A percentile compares a stretch with the other conserved stretches of the same genome.
phyloP scores from a whole-genome alignment of 2,329 filamentous ascomycete genomes.

The Didymella exigua region DNA sequence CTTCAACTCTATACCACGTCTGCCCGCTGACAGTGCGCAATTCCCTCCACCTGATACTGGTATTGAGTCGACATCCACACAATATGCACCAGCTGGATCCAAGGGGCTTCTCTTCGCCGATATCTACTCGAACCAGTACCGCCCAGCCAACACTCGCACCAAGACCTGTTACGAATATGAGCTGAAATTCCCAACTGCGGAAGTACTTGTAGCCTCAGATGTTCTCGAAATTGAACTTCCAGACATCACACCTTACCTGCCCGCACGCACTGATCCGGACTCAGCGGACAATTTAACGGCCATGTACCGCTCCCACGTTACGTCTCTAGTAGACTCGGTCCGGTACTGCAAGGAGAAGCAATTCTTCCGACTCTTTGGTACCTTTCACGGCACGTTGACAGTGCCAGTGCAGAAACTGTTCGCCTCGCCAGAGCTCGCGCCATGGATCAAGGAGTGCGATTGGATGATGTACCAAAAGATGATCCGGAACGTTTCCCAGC shows the following conservation, averaged over 20 bases:
- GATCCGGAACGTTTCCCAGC: constrained; percentile 86
- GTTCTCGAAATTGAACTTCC: constrained; percentile 80
- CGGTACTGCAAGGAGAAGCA: constrained; percentile 96
- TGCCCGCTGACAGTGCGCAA: constrained; percentile 56
- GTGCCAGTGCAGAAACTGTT: constrained; percentile 96
- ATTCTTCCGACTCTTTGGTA: constrained; percentile 92
- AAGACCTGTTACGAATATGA: constrained; percentile 64
- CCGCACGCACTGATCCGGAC: constrained; percentile 80
- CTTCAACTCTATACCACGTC: constrained; percentile 52
- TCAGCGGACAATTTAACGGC: constrained; percentile 84
- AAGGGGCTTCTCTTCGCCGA: constrained; percentile 55
- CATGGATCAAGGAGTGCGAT: constrained; percentile 96
- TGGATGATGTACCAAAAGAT: constrained; percentile 96
- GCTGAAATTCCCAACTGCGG: constrained; percentile 66
- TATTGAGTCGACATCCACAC: constrained; percentile 37
- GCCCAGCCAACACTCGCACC: constrained; percentile 45
- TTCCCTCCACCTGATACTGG: constrained; percentile 48
- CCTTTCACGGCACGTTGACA: constrained; percentile 94
- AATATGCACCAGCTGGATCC: constrained; percentile 48
- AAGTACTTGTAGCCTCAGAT: constrained; percentile 63
- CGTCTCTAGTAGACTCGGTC: constrained; percentile 92
- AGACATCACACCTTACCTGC: constrained; percentile 81
- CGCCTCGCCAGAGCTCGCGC: constrained; percentile 76
- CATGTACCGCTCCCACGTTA: constrained; percentile 92
- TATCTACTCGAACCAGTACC: constrained; percentile 52